Evolutionary conservation across 768 basidiomycete genomes (phyloP).

Genomic region (Tremella yokohamensis): DNA sequence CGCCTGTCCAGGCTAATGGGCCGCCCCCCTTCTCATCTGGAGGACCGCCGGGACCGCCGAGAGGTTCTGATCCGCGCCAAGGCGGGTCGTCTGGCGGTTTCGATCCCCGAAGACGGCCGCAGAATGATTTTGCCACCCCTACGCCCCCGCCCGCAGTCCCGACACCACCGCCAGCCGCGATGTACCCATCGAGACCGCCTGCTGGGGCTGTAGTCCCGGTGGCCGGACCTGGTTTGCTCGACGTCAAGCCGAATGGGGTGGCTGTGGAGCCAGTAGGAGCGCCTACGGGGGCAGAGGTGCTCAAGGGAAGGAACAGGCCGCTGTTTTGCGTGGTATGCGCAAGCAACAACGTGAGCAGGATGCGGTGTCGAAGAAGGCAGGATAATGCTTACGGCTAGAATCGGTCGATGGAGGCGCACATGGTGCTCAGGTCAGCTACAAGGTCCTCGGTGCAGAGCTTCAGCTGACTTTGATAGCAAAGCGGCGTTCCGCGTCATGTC

Average conservation of each 20-base stretch:
- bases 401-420: slow-evolving; percentile 97
- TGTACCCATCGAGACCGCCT: neutral
- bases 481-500: slow-evolving; percentile 89
- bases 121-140: neutral
- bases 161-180: slow-evolving; percentile 6
- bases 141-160: neutral
- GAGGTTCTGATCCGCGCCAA: too few species aligned
- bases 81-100: too few species aligned
- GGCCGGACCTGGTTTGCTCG: neutral
- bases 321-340: slow-evolving; percentile 98
- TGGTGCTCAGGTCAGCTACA: slow-evolving; percentile 73
- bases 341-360: slow-evolving; percentile 92
- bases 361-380: too few species aligned
- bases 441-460: neutral
- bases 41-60: too few species aligned
- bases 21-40: too few species aligned
- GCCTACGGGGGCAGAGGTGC: neutral
- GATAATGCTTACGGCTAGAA: slow-evolving; percentile 65
- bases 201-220: neutral
- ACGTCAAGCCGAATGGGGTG: slow-evolving; percentile 20
- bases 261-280: slow-evolving; percentile 7
- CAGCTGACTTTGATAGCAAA: slow-evolving; percentile 61
- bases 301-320: slow-evolving; percentile 60
- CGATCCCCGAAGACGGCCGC: too few species aligned
- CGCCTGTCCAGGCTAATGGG: too few species aligned